Conservation (phyloP, 495 filamentous ascomycete genomes). For the Penicillium pancosmium region DNA sequence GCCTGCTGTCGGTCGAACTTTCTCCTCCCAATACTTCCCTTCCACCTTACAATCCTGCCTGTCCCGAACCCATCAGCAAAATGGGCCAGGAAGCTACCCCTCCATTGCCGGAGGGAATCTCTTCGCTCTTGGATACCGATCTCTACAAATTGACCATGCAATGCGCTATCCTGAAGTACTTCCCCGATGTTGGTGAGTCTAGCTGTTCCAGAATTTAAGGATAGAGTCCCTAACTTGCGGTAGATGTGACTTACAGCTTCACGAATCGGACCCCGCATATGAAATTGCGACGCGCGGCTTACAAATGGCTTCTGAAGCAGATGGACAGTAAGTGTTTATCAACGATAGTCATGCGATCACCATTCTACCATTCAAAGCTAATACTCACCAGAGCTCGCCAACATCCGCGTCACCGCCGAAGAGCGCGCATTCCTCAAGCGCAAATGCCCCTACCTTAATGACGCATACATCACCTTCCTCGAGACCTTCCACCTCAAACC, state of each 20-base stretch:
- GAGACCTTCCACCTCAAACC: conserved; percentile 79
- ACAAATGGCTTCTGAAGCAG: conserved; percentile 82
- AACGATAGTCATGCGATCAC: conserved; percentile 17
- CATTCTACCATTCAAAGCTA: not conserved
- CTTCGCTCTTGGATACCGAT: conserved; percentile 94
- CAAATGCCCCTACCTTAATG: conserved; percentile 79
- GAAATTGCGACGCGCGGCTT: conserved; percentile 81
- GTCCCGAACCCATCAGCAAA: conserved; percentile 15
- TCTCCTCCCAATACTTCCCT: not conserved
- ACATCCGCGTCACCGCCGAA: conserved; percentile 73
- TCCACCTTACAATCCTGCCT: not conserved
- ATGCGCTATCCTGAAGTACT: conserved; percentile 90
- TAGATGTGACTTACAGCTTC: conserved; percentile 84
- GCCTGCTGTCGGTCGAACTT: not conserved
- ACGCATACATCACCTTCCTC: conserved; percentile 78
- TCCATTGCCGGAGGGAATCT: conserved; percentile 66
- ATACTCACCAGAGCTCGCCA: conserved; percentile 65
- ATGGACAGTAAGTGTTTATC: conserved; percentile 60
- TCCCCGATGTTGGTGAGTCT: conserved; percentile 71
- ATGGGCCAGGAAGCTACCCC: conserved; percentile 37
- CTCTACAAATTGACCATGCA: conserved; percentile 99
- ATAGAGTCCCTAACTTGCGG: conserved; percentile 21
- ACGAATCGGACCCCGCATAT: conserved; percentile 94
- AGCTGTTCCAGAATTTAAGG: not conserved
- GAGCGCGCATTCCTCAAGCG: conserved; percentile 77